These are phyloP conservation scores for Claviceps pazoutovae DNA, from an alignment of 2,329 filamentous ascomycete species.

Conservation along the genomic window DNA sequence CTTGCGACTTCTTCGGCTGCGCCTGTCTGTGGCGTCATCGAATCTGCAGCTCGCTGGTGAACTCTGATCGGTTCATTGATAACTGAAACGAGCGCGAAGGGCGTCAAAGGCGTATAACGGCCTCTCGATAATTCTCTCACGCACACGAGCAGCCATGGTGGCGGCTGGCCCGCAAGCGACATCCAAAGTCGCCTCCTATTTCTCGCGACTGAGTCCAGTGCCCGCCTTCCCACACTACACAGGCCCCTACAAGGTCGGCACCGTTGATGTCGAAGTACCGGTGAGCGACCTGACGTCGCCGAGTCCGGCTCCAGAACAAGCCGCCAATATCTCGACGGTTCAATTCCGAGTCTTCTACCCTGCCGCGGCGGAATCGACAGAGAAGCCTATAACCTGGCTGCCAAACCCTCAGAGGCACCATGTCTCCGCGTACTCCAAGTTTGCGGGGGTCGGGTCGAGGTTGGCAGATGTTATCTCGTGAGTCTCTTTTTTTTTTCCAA, in stretches of 20 bases:
- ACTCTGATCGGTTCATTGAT: too few species aligned
- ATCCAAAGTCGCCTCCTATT: constrained; percentile 29
- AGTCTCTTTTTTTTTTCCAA: constrained; percentile 15
- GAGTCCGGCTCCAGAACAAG: constrained; percentile 36
- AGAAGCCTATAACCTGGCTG: constrained; percentile 59
- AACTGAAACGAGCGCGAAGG: too few species aligned
- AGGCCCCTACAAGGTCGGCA: constrained; percentile 66
- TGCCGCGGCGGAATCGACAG: constrained; percentile 35
- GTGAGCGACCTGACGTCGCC: constrained; percentile 43
- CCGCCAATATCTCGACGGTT: constrained; percentile 52
- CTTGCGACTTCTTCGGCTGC: too few species aligned
- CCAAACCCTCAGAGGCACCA: constrained; percentile 63
- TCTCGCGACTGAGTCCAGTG: constrained; percentile 50
- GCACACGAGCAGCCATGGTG: constrained; percentile 7
- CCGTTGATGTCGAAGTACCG: constrained; percentile 68
- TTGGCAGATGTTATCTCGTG: constrained; percentile 47
- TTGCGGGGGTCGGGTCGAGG: constrained; percentile 50
- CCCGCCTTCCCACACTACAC: constrained; percentile 63
- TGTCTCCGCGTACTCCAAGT: constrained; percentile 61
- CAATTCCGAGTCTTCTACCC: constrained; percentile 78
- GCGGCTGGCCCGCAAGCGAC: constrained; percentile 10
- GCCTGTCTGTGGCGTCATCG: too few species aligned
- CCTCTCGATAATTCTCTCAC: background rate
- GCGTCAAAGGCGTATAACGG: too few species aligned
- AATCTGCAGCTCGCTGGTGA: too few species aligned